phyloP scores from a whole-genome alignment of 257 asterid genomes.

The Lycium ferocissimum region DNA sequence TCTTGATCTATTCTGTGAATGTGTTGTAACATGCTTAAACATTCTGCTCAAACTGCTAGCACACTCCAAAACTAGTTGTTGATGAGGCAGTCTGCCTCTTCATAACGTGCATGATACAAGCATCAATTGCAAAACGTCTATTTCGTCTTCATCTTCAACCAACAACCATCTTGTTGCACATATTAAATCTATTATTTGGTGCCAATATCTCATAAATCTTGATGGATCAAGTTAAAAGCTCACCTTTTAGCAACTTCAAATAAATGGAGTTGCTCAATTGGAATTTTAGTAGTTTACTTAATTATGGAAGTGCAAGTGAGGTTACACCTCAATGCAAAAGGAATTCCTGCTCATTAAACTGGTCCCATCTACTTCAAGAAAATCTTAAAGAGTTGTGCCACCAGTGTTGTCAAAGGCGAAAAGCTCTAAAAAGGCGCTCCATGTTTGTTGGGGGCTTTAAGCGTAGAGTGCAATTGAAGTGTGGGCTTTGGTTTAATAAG shows the following conservation, averaged over 20 bases:
- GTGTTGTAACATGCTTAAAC: background rate
- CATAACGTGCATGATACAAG: background rate
- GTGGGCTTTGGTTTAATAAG: too few relatives aligned
- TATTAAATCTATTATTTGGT: background rate
- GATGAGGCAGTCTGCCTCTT: background rate
- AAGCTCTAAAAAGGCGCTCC: too few relatives aligned
- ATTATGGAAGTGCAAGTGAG: background rate
- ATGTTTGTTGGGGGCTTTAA: too few relatives aligned
- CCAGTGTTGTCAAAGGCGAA: too few relatives aligned
- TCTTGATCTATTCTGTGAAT: slow-evolving; percentile 14
- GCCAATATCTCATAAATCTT: background rate
- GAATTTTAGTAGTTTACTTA: background rate
- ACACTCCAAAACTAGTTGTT: too few relatives aligned
- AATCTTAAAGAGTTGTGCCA: too few relatives aligned
- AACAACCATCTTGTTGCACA: background rate
- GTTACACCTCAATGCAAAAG: background rate
- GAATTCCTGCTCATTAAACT: background rate
- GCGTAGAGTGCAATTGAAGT: too few relatives aligned
- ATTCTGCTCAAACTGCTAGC: background rate
- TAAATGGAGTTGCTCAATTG: background rate
- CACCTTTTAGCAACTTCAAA: background rate
- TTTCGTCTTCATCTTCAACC: background rate
- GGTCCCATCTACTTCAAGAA: background rate
- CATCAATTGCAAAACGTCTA: background rate
- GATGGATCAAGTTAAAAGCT: background rate